Percentiles rank a stretch among this genome's conserved stretches.
Evolutionary conservation across 345 rosid species (phyloP).

Genomic region (Salix exigua): DNA sequence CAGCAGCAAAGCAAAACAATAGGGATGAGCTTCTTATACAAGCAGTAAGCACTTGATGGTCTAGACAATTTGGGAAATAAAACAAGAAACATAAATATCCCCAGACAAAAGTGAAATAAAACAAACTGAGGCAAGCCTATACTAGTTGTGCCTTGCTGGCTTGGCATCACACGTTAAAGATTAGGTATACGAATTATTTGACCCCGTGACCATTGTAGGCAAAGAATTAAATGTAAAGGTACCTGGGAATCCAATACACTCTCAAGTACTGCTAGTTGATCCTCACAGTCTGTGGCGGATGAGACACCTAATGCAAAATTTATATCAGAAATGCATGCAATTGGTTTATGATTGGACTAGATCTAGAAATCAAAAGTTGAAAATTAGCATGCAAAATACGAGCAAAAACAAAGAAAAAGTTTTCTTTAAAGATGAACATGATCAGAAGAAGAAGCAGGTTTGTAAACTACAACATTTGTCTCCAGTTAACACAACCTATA

Average conservation of each 20-base stretch:
- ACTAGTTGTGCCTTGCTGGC: neutral
- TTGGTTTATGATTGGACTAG: neutral
- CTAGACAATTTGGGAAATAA: neutral
- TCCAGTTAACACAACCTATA: neutral
- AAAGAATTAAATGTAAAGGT: neutral
- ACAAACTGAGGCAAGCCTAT: neutral
- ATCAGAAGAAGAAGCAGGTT: neutral
- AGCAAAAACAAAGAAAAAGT: neutral
- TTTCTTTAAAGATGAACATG: neutral
- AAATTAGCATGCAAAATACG: neutral
- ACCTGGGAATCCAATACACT: slow-evolving; percentile 76
- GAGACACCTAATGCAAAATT: slow-evolving; percentile 38
- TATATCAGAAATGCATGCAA: slow-evolving; percentile 1
- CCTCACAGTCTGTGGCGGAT: slow-evolving; percentile 47
- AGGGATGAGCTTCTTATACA: neutral
- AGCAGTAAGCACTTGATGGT: neutral
- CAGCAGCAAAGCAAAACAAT: neutral
- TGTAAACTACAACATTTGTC: neutral
- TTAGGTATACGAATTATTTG: neutral
- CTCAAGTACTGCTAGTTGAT: slow-evolving; percentile 68
- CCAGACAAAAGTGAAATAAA: neutral
- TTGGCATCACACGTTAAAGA: slow-evolving; percentile 10
- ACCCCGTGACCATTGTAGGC: neutral
- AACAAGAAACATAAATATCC: neutral
- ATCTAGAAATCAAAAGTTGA: neutral